phyloP scores from a whole-genome alignment of 2,329 filamentous ascomycete genomes.

The Escovopsis sp. region DNA sequence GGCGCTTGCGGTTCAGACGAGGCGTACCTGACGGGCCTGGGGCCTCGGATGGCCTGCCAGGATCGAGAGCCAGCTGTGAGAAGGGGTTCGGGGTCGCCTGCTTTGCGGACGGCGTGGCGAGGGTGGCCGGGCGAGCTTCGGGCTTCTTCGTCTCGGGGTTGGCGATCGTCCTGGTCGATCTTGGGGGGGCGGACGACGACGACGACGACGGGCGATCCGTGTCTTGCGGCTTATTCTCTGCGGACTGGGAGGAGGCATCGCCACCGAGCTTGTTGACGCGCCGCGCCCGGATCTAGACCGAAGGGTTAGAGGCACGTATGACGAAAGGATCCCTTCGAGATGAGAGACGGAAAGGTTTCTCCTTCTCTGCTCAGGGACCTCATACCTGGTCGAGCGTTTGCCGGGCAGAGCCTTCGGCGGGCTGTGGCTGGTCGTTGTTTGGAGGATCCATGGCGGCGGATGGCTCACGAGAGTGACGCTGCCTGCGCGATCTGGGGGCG shows the following conservation, averaged over 20 bases:
- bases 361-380: no score
- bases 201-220: slow-evolving; percentile 10
- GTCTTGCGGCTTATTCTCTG: slow-evolving; percentile 15
- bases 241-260: slow-evolving; percentile 17
- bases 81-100: slow-evolving; percentile 16
- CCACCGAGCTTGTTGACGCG: slow-evolving; percentile 34
- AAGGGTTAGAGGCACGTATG: slow-evolving; percentile 1
- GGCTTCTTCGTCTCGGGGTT: slow-evolving; percentile 6
- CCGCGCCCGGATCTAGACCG: slow-evolving; percentile 29
- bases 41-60: slow-evolving; percentile 11
- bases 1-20: slow-evolving; percentile 26
- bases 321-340: neutral
- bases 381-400: slow-evolving; percentile 43
- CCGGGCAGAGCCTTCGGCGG: slow-evolving; percentile 38
- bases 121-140: slow-evolving; percentile 17
- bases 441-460: slow-evolving; percentile 28
- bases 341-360: no score
- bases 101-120: slow-evolving; percentile 9
- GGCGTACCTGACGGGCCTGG: slow-evolving; percentile 26
- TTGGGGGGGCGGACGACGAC: slow-evolving; percentile 14
- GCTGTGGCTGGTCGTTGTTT: slow-evolving; percentile 25
- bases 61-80: slow-evolving; percentile 19
- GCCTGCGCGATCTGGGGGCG: no score
- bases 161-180: slow-evolving; percentile 9
- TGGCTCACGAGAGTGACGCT: no score